These are phyloP conservation scores for Kuraishia capsulata DNA, from an alignment of 805 yeast genomes.

Conservation along the genomic window DNA sequence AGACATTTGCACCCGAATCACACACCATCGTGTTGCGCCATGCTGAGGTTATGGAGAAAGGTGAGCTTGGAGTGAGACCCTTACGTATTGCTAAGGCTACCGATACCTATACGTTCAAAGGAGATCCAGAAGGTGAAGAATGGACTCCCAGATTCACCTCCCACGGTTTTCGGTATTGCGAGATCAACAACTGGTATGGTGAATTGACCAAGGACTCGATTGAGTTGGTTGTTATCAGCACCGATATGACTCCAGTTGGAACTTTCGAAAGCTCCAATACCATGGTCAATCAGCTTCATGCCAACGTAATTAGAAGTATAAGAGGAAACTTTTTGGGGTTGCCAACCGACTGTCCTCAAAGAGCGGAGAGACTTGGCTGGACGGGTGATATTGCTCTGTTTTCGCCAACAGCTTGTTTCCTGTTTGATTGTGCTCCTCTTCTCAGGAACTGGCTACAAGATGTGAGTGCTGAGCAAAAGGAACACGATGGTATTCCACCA, in stretches of 20 bases:
- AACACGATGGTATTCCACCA: conserved; percentile 10
- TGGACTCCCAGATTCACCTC: conserved; percentile 15
- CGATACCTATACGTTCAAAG: conserved; percentile 12
- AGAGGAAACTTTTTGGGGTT: conserved; percentile 15
- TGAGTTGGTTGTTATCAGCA: conserved; percentile 11
- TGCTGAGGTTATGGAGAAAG: conserved; percentile 17
- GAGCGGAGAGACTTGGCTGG: conserved; percentile 20
- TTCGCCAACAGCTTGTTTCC: conserved; percentile 14
- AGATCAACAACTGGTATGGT: conserved; percentile 12
- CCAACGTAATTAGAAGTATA: conserved; percentile 12
- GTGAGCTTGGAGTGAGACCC: conserved; percentile 14
- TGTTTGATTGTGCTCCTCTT: conserved; percentile 13
- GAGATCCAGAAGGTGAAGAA: conserved; percentile 10
- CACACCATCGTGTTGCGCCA: conserved; percentile 10
- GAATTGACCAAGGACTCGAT: conserved; percentile 8
- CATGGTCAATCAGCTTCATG: conserved; percentile 9
- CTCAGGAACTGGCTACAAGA: conserved; percentile 14
- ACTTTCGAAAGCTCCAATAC: conserved; percentile 12
- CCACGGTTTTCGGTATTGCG: conserved; percentile 16
- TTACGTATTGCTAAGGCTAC: conserved; percentile 12
- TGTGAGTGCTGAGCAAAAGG: conserved; percentile 12
- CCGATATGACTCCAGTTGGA: conserved; percentile 10
- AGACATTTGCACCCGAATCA: conserved; percentile 9
- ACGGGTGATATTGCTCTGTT: conserved; percentile 17
- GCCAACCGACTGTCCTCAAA: conserved; percentile 18